phyloP scores from a whole-genome alignment of 2,329 filamentous ascomycete species.

The Acrodontium crateriforme region DNA sequence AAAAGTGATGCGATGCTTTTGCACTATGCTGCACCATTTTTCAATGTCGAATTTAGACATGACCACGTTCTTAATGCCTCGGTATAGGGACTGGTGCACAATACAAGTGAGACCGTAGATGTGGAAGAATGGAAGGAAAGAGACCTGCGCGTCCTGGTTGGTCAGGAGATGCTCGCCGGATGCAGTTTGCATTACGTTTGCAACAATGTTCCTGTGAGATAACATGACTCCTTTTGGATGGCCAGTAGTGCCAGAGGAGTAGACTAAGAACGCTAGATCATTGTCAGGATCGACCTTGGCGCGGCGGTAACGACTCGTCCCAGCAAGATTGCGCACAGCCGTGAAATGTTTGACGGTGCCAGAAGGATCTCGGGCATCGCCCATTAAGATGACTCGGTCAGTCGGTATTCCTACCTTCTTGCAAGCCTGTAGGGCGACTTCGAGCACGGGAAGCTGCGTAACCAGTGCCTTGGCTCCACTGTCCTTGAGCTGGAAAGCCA shows the following conservation, averaged over 20 bases:
- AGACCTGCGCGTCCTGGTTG: conserved; percentile 53
- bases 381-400: conserved; percentile 63
- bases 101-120: conserved; percentile 72
- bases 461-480: conserved; percentile 59
- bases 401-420: conserved; percentile 54
- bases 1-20: conserved; percentile 62
- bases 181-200: conserved; percentile 44
- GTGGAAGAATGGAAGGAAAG: conserved; percentile 79
- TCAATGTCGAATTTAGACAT: conserved; percentile 74
- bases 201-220: conserved; percentile 67
- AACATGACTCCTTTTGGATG: conserved; percentile 87
- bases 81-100: conserved; percentile 53
- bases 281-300: conserved; percentile 51
- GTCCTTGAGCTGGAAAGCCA: conserved; percentile 72
- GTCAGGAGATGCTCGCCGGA: conserved; percentile 23
- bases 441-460: conserved; percentile 55
- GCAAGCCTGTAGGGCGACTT: conserved; percentile 52
- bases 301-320: conserved; percentile 43
- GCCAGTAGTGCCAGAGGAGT: conserved; percentile 81
- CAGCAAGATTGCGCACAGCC: conserved; percentile 50
- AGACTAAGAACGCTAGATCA: conserved; percentile 74
- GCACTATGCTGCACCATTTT: conserved; percentile 61
- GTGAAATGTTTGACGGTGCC: conserved; percentile 57
- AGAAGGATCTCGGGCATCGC: conserved; percentile 48
- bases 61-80: conserved; percentile 53